phyloP scores from a whole-genome alignment of 2,329 filamentous ascomycete genomes.

The Pseudofabraea citricarpa region DNA sequence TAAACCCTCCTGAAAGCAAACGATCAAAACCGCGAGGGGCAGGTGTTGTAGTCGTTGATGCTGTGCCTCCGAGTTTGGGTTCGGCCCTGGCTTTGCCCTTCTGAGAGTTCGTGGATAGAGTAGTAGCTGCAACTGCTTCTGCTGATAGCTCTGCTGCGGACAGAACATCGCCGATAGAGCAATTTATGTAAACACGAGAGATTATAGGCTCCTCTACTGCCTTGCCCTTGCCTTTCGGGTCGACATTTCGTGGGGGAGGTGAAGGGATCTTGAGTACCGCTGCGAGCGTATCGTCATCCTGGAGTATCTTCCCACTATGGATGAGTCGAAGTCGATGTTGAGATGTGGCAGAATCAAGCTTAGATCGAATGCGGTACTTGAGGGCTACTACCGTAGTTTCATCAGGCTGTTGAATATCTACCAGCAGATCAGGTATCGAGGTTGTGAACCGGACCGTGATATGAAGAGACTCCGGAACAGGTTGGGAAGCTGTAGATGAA shows the following conservation, averaged over 20 bases:
- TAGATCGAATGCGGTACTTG: constrained; percentile 74
- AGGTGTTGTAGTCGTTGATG: constrained; percentile 33
- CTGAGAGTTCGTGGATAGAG: constrained; percentile 12
- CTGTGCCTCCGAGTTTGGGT: constrained; percentile 3
- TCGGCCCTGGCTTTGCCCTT: neutral
- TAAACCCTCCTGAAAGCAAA: constrained; percentile 76
- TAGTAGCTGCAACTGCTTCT: constrained; percentile 45
- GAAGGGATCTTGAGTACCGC: constrained; percentile 61
- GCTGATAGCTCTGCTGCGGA: constrained; percentile 61
- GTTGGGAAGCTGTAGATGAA: too few relatives aligned
- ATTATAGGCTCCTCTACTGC: constrained; percentile 44
- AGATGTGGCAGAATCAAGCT: constrained; percentile 58
- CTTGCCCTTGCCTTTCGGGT: constrained; percentile 62
- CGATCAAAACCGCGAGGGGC: constrained; percentile 82
- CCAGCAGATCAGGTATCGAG: constrained; percentile 74
- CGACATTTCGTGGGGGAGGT: constrained; percentile 37
- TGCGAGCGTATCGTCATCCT: constrained; percentile 65
- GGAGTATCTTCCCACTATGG: constrained; percentile 79
- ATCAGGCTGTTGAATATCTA: constrained; percentile 66
- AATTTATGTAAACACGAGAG: constrained; percentile 79
- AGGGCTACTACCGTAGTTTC: constrained; percentile 71
- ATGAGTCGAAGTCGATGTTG: constrained; percentile 80
- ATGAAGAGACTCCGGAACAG: too few relatives aligned
- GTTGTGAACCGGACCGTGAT: constrained; percentile 89
- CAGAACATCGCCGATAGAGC: constrained; percentile 78